Base-by-base conservation (phyloP, 2,329 filamentous ascomycete genomes). In the Stachybotrys elegans region DNA sequence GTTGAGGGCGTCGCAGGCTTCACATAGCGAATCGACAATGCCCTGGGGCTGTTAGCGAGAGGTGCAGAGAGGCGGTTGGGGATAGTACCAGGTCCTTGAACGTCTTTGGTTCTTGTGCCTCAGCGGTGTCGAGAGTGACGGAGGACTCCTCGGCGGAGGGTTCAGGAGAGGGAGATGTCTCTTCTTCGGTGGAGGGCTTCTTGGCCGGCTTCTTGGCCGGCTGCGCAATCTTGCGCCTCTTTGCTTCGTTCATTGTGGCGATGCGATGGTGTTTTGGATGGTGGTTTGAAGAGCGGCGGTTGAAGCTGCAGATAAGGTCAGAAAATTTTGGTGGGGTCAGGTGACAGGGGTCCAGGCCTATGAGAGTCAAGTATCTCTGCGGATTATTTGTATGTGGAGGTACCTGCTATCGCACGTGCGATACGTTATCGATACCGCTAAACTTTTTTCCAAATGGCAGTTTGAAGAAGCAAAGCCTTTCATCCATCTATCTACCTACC, bases 11-110 rank as follows among this genome's bases (percentile, higher is more conserved):
- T 79, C 78, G 68, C 92, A 97, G 40, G 92, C 89, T 61, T 97
- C 91, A 68, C 88, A 94, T 43, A 98, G 76, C 22, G 86, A 79
- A 44, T 94, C 88, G 46, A 91, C 86, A 40, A 97, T 78, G 20
- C 92, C 92, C 80, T 84, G 43, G 3, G 4, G n/a, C n/a, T n/a
- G n/a, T n/a, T n/a, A n/a, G n/a, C n/a, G n/a, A n/a, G n/a, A n/a
- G n/a, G n/a, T n/a, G n/a, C n/a, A n/a, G n/a, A n/a, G n/a, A n/a
- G n/a, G n/a, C n/a, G n/a, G n/a, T n/a, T n/a, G n/a, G n/a, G n/a
- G n/a, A n/a, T n/a, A 67, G 22, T 61, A 78, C 75, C 36, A 88
- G 62, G 25, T 88, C 84, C 43, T 77, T 79, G 57, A 88, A 88
- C 0, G 80, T 81, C 66, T 84, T 84, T 35, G 59, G 58, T 35